These are phyloP conservation scores for Rosa chinensis DNA, from an alignment of 306 rosid genomes.

Conservation along the genomic window DNA sequence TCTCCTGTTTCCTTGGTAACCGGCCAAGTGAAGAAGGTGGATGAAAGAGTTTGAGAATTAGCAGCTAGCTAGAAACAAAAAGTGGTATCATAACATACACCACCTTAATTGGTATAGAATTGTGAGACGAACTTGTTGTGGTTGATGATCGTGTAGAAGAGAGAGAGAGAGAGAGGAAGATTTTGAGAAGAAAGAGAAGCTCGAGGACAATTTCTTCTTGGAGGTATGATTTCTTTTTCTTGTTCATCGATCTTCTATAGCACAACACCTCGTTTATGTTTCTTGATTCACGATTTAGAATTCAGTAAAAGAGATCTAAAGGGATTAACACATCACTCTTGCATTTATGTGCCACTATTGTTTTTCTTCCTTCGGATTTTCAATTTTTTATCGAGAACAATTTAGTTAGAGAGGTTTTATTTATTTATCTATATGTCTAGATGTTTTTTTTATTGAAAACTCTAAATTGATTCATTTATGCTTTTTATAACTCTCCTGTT, in stretches of 20 bases:
- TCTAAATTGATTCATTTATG: too few relatives aligned
- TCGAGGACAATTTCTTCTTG: not conserved
- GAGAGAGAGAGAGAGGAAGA: not conserved
- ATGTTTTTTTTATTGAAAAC: too few relatives aligned
- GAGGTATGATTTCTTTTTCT: not conserved
- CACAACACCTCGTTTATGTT: not conserved
- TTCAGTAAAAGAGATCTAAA: too few relatives aligned
- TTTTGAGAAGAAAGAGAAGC: not conserved
- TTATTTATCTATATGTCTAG: too few relatives aligned
- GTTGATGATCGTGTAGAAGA: not conserved
- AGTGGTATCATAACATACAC: not conserved
- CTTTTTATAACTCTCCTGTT: too few relatives aligned
- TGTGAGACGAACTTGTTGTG: not conserved
- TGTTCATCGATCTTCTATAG: not conserved
- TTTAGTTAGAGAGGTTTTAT: too few relatives aligned
- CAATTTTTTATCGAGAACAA: too few relatives aligned
- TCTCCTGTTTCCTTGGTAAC: not conserved
- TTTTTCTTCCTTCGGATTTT: too few relatives aligned
- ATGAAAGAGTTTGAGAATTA: not conserved
- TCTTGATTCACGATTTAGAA: not conserved
- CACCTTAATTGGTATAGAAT: not conserved
- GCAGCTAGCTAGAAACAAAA: not conserved
- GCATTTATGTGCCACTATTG: too few relatives aligned
- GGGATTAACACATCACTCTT: not conserved
- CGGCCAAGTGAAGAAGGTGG: not conserved